These are phyloP conservation scores for Candida stauntonica DNA, from an alignment of 805 yeast species.

Conservation along the genomic window DNA sequence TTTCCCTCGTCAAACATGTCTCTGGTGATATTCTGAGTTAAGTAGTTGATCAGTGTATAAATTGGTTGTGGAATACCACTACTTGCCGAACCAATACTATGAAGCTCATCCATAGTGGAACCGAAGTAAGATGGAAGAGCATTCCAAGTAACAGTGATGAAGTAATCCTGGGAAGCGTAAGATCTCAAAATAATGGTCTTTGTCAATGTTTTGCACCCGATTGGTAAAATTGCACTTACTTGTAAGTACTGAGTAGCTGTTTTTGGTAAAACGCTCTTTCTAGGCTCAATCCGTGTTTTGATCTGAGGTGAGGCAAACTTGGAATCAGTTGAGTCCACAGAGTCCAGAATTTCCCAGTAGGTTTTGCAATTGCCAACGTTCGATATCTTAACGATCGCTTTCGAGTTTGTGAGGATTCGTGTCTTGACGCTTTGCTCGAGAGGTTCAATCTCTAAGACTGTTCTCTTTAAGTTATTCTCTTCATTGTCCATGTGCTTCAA, in stretches of 20 bases:
- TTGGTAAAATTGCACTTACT: conserved; percentile 24
- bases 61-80: conserved; percentile 31
- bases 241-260: conserved; percentile 21
- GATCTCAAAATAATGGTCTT: conserved; percentile 28
- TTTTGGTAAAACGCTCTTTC: conserved; percentile 30
- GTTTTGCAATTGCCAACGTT: conserved; percentile 36
- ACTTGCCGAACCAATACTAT: conserved; percentile 14
- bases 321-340: conserved; percentile 23
- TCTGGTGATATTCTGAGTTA: conserved; percentile 23
- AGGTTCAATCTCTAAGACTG: conserved; percentile 34
- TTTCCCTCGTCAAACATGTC: conserved; percentile 27
- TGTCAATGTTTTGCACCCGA: conserved; percentile 24
- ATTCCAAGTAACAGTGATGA: conserved; percentile 27
- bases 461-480: conserved; percentile 39
- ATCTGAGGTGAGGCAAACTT: conserved; percentile 18
- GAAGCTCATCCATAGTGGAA: conserved; percentile 29
- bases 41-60: conserved; percentile 27
- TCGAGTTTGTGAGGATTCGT: conserved; percentile 27
- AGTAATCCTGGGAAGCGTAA: conserved; percentile 29
- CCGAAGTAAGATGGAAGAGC: conserved; percentile 29
- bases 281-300: conserved; percentile 22
- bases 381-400: conserved; percentile 26
- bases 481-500: conserved; percentile 38
- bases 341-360: conserved; percentile 35
- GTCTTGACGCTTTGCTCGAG: conserved; percentile 28